These are phyloP conservation scores for Trichomonas gallinae DNA, from an alignment of 208 protist species.

Conservation along the genomic window DNA sequence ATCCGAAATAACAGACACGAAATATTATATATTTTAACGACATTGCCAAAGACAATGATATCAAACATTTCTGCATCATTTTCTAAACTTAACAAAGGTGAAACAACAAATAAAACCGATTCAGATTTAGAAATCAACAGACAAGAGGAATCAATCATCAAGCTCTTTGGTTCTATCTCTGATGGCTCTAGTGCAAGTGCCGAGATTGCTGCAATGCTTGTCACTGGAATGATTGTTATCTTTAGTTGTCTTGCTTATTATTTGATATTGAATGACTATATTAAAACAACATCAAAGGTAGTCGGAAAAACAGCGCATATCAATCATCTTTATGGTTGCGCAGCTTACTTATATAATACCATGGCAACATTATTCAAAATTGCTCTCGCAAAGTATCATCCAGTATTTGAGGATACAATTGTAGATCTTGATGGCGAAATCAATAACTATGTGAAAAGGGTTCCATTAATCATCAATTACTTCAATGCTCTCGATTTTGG, in stretches of 20 bases:
- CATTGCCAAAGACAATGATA: not conserved
- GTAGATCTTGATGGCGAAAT: not conserved
- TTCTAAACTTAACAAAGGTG: not conserved
- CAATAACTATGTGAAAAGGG: too few species aligned
- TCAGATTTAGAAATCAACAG: not conserved
- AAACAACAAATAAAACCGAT: not conserved
- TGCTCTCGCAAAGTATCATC: not conserved
- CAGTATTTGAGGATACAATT: not conserved
- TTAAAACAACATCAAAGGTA: not conserved
- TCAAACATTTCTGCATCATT: not conserved
- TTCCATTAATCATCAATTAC: not conserved
- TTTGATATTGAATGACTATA: not conserved
- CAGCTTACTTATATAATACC: not conserved
- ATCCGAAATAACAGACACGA: not conserved
- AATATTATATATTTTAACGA: not conserved
- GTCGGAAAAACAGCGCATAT: not conserved
- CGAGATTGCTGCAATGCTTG: not conserved
- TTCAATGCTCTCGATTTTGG: too few species aligned
- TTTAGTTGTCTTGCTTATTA: not conserved
- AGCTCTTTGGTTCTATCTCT: not conserved
- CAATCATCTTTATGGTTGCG: not conserved
- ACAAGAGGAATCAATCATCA: too few species aligned
- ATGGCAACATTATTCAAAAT: not conserved
- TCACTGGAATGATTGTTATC: not conserved
- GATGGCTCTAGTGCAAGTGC: not conserved